Conservation (phyloP, 495 filamentous ascomycete species). For the Podospora anserina region DNA sequence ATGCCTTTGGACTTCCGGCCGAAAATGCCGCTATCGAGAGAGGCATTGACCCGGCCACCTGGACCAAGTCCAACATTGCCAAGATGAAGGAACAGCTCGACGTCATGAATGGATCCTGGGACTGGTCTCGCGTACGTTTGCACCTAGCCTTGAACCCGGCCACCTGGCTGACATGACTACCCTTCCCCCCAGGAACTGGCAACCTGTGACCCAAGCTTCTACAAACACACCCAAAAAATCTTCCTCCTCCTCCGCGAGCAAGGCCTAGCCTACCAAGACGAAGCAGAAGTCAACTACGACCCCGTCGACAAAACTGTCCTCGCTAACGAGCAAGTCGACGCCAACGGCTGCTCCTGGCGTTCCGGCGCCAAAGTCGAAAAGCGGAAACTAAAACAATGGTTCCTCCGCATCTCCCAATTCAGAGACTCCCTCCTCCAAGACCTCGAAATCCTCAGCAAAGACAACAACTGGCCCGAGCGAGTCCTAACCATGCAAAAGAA, state of each 20-base stretch:
- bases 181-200: constrained; percentile 62
- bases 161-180: constrained; percentile 7
- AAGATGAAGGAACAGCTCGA: constrained; percentile 80
- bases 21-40: constrained; percentile 93
- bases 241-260: constrained; percentile 71
- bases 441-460: constrained; percentile 59
- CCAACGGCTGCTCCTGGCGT: constrained; percentile 79
- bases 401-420: constrained; percentile 77
- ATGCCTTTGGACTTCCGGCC: constrained; percentile 85
- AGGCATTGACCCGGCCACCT: constrained; percentile 70
- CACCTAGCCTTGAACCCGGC: not conserved
- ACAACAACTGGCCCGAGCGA: constrained; percentile 73
- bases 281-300: constrained; percentile 84
- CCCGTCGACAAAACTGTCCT: constrained; percentile 85
- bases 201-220: constrained; percentile 79
- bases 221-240: constrained; percentile 82
- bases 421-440: constrained; percentile 70
- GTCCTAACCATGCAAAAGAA: constrained; percentile 82
- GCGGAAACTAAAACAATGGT: constrained; percentile 80
- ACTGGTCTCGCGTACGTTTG: constrained; percentile 71
- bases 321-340: constrained; percentile 87
- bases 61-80: constrained; percentile 76
- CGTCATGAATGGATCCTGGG: constrained; percentile 72
- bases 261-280: constrained; percentile 72
- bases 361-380: constrained; percentile 85